Base-by-base conservation (phyloP, 768 basidiomycete genomes). In the Leucocoprinus sp. region DNA sequence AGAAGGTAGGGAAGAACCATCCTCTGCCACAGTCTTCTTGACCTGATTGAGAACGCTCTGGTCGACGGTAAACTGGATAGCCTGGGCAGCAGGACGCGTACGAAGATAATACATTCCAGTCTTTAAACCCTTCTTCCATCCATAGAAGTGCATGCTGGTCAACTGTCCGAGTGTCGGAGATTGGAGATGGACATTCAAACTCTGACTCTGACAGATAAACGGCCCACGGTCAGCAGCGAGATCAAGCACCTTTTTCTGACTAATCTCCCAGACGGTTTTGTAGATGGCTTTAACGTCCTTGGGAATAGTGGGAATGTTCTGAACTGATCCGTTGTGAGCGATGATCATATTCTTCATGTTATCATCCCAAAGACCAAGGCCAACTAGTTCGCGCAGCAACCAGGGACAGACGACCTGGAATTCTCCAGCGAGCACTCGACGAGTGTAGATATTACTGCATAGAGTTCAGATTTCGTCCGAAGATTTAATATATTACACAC, bases 221-320 rank as follows among this genome's bases (percentile, higher is more conserved):
- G 96, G 92, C 29, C 93, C 95, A 50, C 96, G 92, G 62, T 99
- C 96, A n/a, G 96, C 96, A 42, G 96, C 86, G 55, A 99, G 75
- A 68, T 99, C 96, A 48, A 99, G 82, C 52, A 99, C 82, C 61
- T 90, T 93, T 87, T 97, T 98, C 71, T 98, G 95, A 36, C 80
- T 84, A 64, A 99, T 93, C 70, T 99, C 95, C 95, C 95, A 99
- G 39, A 97, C 95, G n/a, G 95, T 99, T 73, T 97, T 97, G 80
- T 99, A 99, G 69, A 99, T 93, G 0, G 89, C 87, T 68, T 96
- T 97, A 66, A 93, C 74, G 53, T 96, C 80, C 48, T 81, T 82
- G 1, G 95, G 93, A 54, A 98, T 91, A 37, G 59, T 76, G 21
- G 89, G 83, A 54, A 97, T 91, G 60, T 80, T 88, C 61, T 95